A percentile compares a stretch with the other conserved stretches of the same genome.
These are phyloP conservation scores for Cardamine occulta DNA, from an alignment of 345 rosid species.

Conservation along the genomic window DNA sequence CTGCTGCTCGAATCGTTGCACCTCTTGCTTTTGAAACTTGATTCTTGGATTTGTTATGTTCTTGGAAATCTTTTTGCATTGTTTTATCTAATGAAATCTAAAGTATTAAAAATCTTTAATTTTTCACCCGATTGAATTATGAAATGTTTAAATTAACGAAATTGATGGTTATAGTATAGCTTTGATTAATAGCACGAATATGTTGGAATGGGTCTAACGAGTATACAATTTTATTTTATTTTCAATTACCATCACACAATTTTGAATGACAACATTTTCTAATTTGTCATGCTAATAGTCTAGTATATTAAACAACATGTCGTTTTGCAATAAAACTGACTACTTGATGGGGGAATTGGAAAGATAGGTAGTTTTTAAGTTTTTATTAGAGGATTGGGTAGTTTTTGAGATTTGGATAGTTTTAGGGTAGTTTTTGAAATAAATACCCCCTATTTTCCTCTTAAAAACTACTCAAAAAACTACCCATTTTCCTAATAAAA, in stretches of 20 bases:
- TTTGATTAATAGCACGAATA: background rate
- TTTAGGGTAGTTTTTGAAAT: too few relatives aligned
- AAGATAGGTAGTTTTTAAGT: too few relatives aligned
- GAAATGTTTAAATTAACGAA: too few relatives aligned
- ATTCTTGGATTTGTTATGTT: background rate
- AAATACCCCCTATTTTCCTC: too few relatives aligned
- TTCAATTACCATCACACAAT: background rate
- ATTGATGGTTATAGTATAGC: background rate
- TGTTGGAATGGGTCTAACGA: background rate
- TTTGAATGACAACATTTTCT: background rate
- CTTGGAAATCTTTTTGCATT: background rate
- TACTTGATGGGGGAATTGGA: too few relatives aligned
- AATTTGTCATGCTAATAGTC: background rate
- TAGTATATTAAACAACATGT: background rate
- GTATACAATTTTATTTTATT: too few relatives aligned
- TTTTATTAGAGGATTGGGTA: too few relatives aligned
- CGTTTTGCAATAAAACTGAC: background rate
- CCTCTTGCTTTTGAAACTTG: constrained; percentile 21
- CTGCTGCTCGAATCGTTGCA: constrained; percentile 30
- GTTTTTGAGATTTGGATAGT: too few relatives aligned
- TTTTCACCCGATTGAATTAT: too few relatives aligned
- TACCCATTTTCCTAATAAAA: too few relatives aligned
- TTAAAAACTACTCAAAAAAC: too few relatives aligned
- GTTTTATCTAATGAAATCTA: background rate
- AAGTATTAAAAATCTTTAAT: too few relatives aligned